Percentiles rank a stretch among this genome's conserved stretches.
Evolutionary conservation across 1,284 basidiomycete species (phyloP).

Genomic region (Marasmius oreades): DNA sequence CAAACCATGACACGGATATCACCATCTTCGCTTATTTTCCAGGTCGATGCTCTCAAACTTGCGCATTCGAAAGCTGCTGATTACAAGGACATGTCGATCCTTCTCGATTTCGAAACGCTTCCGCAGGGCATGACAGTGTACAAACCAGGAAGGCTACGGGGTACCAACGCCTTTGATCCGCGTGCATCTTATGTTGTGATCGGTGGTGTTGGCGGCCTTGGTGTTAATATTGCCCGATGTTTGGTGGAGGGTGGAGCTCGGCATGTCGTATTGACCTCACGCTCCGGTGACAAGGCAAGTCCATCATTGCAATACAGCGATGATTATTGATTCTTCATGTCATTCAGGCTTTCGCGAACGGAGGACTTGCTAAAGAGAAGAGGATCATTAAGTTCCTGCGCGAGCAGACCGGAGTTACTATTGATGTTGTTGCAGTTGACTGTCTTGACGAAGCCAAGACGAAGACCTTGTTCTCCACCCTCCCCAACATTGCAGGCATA

Average conservation of each 20-base stretch:
- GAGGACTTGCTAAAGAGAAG: background rate
- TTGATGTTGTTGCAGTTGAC: constrained; percentile 1
- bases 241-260: background rate
- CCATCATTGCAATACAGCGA: background rate
- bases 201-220: constrained; percentile 1
- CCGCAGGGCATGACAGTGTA: background rate
- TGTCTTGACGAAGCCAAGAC: constrained; percentile 3
- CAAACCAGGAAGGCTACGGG: background rate
- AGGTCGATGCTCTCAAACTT: background rate
- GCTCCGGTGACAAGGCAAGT: background rate
- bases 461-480: background rate
- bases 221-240: background rate
- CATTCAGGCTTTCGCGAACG: background rate
- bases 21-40: background rate
- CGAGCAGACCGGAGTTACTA: background rate
- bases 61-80: background rate
- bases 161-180: background rate
- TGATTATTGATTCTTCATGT: background rate
- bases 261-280: constrained; percentile 3
- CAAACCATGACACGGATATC: constrained; percentile 1
- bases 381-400: background rate
- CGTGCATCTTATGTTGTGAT: background rate
- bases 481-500: constrained; percentile 10
- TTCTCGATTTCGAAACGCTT: background rate
- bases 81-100: background rate